Conservation (phyloP, 768 basidiomycete species). For the Chlorophyllum brunneum region DNA sequence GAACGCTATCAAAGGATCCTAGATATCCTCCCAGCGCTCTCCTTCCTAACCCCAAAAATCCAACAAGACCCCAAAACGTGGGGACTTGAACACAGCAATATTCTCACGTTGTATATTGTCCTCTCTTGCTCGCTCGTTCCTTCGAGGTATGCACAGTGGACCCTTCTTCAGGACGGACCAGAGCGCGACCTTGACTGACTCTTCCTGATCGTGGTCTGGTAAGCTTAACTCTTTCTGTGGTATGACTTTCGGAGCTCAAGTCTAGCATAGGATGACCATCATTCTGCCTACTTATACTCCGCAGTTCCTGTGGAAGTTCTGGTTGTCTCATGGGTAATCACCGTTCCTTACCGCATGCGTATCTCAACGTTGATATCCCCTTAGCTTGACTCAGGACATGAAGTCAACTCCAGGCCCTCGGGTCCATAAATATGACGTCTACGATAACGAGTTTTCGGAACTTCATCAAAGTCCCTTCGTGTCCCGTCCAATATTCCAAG, state of each 20-base stretch:
- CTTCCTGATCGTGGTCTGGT: conserved; percentile 4
- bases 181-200: background rate
- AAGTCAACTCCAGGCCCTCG: conserved; percentile 22
- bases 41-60: too few species aligned
- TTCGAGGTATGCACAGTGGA: conserved; percentile 8
- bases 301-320: conserved; percentile 43
- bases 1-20: too few species aligned
- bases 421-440: conserved; percentile 50
- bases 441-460: conserved; percentile 46
- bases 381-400: conserved; percentile 4
- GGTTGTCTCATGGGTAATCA: conserved; percentile 32
- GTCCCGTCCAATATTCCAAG: conserved; percentile 36
- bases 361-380: background rate
- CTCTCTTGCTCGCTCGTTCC: background rate
- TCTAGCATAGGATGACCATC: background rate
- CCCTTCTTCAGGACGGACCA: background rate
- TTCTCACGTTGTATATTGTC: background rate
- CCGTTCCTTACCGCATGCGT: background rate
- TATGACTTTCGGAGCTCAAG: background rate
- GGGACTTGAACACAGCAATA: background rate
- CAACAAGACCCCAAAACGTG: conserved; percentile 2
- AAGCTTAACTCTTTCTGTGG: background rate
- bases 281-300: conserved; percentile 36
- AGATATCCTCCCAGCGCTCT: too few species aligned
- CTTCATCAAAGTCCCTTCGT: conserved; percentile 32